Conservation (phyloP, 345 rosid species). For the Acer saccharum region DNA sequence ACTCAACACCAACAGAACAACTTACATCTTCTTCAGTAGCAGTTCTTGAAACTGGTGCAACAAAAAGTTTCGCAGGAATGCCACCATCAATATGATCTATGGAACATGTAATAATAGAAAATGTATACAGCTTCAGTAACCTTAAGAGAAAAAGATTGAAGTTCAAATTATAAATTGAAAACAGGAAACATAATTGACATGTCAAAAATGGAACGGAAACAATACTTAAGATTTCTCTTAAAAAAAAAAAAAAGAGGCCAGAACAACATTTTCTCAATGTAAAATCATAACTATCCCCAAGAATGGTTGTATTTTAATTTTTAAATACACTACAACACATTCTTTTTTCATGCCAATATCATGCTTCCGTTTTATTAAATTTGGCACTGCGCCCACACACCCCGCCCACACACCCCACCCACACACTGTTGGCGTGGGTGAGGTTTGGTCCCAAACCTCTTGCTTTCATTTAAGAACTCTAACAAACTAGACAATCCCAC, state of each 20-base stretch:
- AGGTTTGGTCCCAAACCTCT: no score
- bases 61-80: conserved; percentile 59
- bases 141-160: neutral
- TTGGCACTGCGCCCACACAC: no score
- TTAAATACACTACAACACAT: neutral
- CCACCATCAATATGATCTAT: conserved; percentile 54
- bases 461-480: no score
- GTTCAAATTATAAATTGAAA: conserved; percentile 2
- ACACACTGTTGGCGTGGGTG: no score
- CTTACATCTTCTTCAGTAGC: conserved; percentile 63
- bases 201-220: neutral
- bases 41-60: conserved; percentile 62
- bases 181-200: neutral
- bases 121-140: neutral
- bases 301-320: no score
- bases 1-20: neutral
- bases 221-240: neutral
- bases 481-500: no score
- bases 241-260: neutral
- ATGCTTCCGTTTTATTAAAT: neutral
- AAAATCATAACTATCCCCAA: neutral
- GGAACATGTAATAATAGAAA: conserved; percentile 9
- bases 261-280: neutral
- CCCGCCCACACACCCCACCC: no score
- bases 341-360: neutral